Evolutionary conservation across 176 grass and related monocot genomes (phyloP), one percentile per base, ranked within the genome.

Genomic region (Bothriochloa decipiens): DNA sequence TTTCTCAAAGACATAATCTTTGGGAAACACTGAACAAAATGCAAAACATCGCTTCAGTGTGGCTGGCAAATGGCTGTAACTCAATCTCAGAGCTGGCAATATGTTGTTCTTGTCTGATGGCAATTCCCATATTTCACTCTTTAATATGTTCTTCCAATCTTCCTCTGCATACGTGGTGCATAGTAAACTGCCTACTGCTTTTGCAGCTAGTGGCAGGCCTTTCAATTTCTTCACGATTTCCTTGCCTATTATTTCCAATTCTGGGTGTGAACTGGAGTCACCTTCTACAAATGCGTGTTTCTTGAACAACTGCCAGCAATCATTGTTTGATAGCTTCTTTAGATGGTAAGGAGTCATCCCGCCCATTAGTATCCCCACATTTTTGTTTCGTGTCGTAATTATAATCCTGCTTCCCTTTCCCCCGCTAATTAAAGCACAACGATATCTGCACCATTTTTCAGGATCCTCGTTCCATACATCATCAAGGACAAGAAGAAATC

Each of bases 401-500:
- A 97, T 23, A 70, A 97, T 89, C 62, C 22, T 92, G 75, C 92
- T 97, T 82, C 86, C 94, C 33, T 57, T 80, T 32, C 22, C 29
- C 0, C 89, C 90, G 20, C 47, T 76, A 77, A 90, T 7, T 35
- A 94, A 61, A 72, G 90, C 88, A 81, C 79, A 72, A 0, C 68
- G 78, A 83, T 94, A 94, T 63, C 76, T 88, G 11, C 78, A 23
- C 94, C 94, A 97, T 50, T 90, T 94, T 80, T 72, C 72, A 15
- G 76, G 68, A 16, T 97, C 82, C 82, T 97, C 91, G 49, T 93
- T 97, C 94, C 94, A 97, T 29, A 97, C 89, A 65, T 93, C 94
- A 88, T 97, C 94, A 40, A 97, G 87, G 23, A 97, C 89, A 55
- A 97, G 91, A 74, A 97, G 87, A 86, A 91, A 97, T 33, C 79